Conservation (phyloP, 768 basidiomycete species). For the Mycena filopes region DNA sequence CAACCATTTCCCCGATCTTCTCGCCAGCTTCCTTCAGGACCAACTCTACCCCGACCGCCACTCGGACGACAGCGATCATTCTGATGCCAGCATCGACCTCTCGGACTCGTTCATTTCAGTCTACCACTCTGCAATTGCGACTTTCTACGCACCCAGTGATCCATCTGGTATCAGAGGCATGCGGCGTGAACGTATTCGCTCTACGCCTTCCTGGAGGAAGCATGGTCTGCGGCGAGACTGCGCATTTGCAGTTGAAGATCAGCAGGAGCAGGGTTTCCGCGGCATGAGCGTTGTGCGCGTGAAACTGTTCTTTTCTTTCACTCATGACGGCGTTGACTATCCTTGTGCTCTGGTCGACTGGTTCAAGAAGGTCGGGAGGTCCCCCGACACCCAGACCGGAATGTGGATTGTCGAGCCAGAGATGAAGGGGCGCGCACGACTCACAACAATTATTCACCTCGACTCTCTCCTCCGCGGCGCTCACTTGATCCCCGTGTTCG, state of each 20-base stretch:
- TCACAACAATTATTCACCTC: slow-evolving; percentile 38
- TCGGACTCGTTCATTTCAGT: neutral
- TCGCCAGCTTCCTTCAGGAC: slow-evolving; percentile 5
- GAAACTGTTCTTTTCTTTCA: slow-evolving; percentile 35
- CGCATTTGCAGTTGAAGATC: neutral
- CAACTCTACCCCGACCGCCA: neutral
- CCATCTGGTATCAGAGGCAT: slow-evolving; percentile 1
- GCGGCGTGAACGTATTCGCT: slow-evolving; percentile 8
- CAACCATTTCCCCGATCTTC: slow-evolving; percentile 1
- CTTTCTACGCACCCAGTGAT: slow-evolving; percentile 13
- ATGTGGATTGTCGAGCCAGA: slow-evolving; percentile 29
- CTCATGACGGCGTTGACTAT: slow-evolving; percentile 13
- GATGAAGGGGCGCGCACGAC: neutral
- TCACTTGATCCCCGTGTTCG: slow-evolving; percentile 42
- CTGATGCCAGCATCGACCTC: neutral
- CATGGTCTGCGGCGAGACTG: slow-evolving; percentile 2
- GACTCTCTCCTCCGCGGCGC: slow-evolving; percentile 43
- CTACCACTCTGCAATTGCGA: neutral
- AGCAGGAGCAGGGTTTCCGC: slow-evolving; percentile 18
- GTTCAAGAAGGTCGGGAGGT: slow-evolving; percentile 18
- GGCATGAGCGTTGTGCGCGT: slow-evolving; percentile 27
- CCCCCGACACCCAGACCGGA: slow-evolving; percentile 24
- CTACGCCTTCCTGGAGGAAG: slow-evolving; percentile 2
- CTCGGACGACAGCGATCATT: neutral
- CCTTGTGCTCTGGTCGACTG: slow-evolving; percentile 32